phyloP scores from a whole-genome alignment of 257 asterid genomes.

The Solanum virginianum region DNA sequence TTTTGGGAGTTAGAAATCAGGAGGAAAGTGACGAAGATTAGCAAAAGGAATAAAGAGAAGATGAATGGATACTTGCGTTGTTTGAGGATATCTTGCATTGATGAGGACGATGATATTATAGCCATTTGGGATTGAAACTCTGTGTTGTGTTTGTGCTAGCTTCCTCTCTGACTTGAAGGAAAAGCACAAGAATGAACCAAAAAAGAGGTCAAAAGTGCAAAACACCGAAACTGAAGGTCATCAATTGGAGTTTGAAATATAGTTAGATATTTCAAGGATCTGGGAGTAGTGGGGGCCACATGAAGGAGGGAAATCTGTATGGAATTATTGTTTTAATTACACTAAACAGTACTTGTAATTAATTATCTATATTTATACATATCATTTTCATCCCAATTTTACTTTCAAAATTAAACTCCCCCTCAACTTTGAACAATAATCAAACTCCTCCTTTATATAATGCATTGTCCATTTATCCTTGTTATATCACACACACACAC shows the following conservation, averaged over 20 bases:
- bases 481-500: no score
- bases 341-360: no score
- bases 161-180: neutral
- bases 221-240: neutral
- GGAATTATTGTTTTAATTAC: neutral
- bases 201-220: neutral
- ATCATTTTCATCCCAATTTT: no score
- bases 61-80: conserved; percentile 69
- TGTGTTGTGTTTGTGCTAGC: neutral
- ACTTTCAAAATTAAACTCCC: no score
- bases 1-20: conserved; percentile 53
- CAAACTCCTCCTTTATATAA: no score
- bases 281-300: neutral
- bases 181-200: neutral
- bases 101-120: conserved; percentile 16
- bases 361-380: no score
- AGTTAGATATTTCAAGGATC: neutral
- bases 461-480: no score
- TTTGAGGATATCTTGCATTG: conserved; percentile 41
- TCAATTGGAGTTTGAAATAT: neutral
- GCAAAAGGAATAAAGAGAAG: conserved; percentile 46
- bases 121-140: conserved; percentile 22
- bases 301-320: neutral
- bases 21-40: conserved; percentile 42
- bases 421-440: no score